These are phyloP conservation scores for Pleodorina starrii DNA, from an alignment of 139 green algal genomes.

Conservation along the genomic window DNA sequence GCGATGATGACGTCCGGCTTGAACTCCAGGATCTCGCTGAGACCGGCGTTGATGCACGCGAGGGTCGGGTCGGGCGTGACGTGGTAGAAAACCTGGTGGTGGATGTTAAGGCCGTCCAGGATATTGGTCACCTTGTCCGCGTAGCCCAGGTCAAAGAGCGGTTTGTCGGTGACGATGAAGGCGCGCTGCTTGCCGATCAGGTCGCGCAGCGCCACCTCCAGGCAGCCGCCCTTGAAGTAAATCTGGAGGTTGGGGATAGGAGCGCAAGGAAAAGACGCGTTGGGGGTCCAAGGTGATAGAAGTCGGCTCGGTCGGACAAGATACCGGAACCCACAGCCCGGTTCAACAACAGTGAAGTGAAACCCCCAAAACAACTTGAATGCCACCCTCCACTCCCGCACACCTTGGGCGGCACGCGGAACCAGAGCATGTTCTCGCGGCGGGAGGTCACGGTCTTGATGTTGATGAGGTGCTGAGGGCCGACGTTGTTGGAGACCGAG, in stretches of 20 bases:
- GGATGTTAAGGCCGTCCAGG: slow-evolving; percentile 58
- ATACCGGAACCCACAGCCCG: too few species aligned
- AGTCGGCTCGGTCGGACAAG: too few species aligned
- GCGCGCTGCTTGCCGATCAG: slow-evolving; percentile 70
- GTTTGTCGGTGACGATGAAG: slow-evolving; percentile 81
- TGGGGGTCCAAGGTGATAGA: too few species aligned
- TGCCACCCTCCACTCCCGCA: not conserved
- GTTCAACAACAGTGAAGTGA: too few species aligned
- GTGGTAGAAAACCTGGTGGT: slow-evolving; percentile 75
- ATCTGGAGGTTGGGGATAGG: slow-evolving; percentile 42
- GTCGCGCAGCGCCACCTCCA: slow-evolving; percentile 72
- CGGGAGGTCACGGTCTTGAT: slow-evolving; percentile 76
- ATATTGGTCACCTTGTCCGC: slow-evolving; percentile 61
- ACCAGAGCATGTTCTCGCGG: slow-evolving; percentile 84
- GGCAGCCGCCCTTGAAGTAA: slow-evolving; percentile 66
- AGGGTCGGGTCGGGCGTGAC: slow-evolving; percentile 77
- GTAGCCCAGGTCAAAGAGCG: slow-evolving; percentile 75
- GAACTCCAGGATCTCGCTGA: slow-evolving; percentile 68
- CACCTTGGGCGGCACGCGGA: slow-evolving; percentile 78
- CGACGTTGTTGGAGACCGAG: slow-evolving; percentile 78
- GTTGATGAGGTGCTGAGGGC: slow-evolving; percentile 78
- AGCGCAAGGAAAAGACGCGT: not conserved
- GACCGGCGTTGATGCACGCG: slow-evolving; percentile 66
- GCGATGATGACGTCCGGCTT: slow-evolving; percentile 82
- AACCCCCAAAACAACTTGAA: too few species aligned